phyloP scores from a whole-genome alignment of 345 rosid species.

The Brassica napus region Da-Ae NC_063442.1:4598001-4598500 shows the following conservation, averaged over 20 bases:
- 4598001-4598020: slow-evolving; percentile 11
- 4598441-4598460: slow-evolving; percentile 13
- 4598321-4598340: neutral
- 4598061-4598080: slow-evolving; percentile 27
- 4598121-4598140: slow-evolving; percentile 32
- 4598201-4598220: neutral
- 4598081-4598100: slow-evolving; percentile 18
- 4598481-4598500: slow-evolving; percentile 53
- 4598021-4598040: slow-evolving; percentile 23
- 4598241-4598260: neutral
- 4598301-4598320: neutral
- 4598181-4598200: neutral
- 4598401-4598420: neutral
- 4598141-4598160: slow-evolving; percentile 35
- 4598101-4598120: slow-evolving; percentile 35
- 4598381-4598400: neutral
- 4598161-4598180: neutral
- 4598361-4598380: neutral
- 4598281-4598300: neutral
- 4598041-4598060: slow-evolving; percentile 14
- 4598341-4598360: neutral
- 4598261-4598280: neutral
- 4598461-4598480: slow-evolving; percentile 67
- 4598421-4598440: slow-evolving; percentile 30
- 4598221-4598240: neutral